Conservation (phyloP, 1,139 yeast genomes). For the Magnusiomyces clavatus region DNA sequence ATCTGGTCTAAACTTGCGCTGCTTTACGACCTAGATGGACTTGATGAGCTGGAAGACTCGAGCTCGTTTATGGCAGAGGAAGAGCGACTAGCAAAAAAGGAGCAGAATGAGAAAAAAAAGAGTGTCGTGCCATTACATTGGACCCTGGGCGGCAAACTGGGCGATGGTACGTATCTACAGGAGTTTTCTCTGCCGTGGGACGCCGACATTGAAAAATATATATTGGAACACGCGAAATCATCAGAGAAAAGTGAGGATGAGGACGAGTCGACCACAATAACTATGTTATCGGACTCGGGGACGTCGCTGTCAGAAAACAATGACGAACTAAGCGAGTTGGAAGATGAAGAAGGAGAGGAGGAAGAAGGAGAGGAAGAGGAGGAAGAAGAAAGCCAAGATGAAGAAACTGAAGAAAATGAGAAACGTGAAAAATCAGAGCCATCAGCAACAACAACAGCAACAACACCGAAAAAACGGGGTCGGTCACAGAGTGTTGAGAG, state of each 20-base stretch:
- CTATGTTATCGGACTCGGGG: too few relatives aligned
- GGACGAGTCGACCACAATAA: constrained; percentile 6
- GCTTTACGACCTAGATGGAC: constrained; percentile 48
- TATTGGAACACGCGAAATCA: constrained; percentile 33
- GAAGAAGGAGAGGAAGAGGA: constrained; percentile 1
- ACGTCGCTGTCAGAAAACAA: too few relatives aligned
- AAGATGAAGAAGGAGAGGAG: constrained; percentile 21
- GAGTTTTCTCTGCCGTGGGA: constrained; percentile 41
- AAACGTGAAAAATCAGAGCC: too few relatives aligned
- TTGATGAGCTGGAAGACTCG: constrained; percentile 45
- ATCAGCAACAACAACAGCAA: too few relatives aligned
- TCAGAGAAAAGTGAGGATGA: constrained; percentile 14
- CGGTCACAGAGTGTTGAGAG: constrained; percentile 7
- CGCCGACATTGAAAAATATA: constrained; percentile 19
- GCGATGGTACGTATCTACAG: constrained; percentile 12
- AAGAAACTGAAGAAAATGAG: too few relatives aligned
- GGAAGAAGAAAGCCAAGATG: constrained; percentile 2
- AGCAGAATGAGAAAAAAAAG: neutral
- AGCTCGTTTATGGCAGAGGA: constrained; percentile 12
- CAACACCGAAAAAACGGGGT: constrained; percentile 2
- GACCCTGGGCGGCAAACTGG: constrained; percentile 11
- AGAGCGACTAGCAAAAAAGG: constrained; percentile 4
- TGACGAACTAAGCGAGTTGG: constrained; percentile 2
- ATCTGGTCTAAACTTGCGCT: constrained; percentile 51
- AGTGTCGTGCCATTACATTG: constrained; percentile 5